Evolutionary conservation across 768 basidiomycete genomes (phyloP).

Genomic region (Auriscalpium vulgare): DNA sequence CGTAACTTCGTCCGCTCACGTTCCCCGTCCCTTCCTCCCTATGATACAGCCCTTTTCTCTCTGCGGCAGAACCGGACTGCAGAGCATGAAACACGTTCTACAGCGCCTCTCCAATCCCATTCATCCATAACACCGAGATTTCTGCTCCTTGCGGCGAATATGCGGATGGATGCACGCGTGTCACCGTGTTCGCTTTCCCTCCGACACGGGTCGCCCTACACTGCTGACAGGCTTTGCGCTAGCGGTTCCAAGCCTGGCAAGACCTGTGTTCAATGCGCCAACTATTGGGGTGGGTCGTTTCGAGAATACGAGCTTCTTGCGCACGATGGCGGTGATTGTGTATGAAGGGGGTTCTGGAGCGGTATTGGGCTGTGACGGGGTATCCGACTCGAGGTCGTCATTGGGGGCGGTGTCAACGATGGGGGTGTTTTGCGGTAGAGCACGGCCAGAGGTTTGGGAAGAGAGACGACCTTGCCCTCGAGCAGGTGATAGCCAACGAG

Average conservation of each 20-base stretch:
- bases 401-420: neutral
- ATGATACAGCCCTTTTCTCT: too few species aligned
- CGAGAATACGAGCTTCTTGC: slow-evolving; percentile 75
- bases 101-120: too few species aligned
- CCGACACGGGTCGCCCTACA: neutral
- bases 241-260: neutral
- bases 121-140: too few species aligned
- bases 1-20: too few species aligned
- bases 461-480: slow-evolving; percentile 71
- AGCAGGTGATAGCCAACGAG: slow-evolving; percentile 84
- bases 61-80: too few species aligned
- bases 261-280: slow-evolving; percentile 4
- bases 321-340: slow-evolving; percentile 56
- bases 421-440: slow-evolving; percentile 35
- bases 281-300: slow-evolving; percentile 76
- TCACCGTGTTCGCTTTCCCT: too few species aligned
- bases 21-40: too few species aligned
- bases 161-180: too few species aligned
- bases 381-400: slow-evolving; percentile 17
- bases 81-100: too few species aligned
- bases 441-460: slow-evolving; percentile 79
- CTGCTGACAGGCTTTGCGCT: neutral
- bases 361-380: slow-evolving; percentile 12
- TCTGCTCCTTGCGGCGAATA: too few species aligned
- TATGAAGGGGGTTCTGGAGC: slow-evolving; percentile 20